Evolutionary conservation across 2,329 filamentous ascomycete species (phyloP), one percentile per base, ranked within the genome.

Genomic region (Metarhizium sp.): DNA sequence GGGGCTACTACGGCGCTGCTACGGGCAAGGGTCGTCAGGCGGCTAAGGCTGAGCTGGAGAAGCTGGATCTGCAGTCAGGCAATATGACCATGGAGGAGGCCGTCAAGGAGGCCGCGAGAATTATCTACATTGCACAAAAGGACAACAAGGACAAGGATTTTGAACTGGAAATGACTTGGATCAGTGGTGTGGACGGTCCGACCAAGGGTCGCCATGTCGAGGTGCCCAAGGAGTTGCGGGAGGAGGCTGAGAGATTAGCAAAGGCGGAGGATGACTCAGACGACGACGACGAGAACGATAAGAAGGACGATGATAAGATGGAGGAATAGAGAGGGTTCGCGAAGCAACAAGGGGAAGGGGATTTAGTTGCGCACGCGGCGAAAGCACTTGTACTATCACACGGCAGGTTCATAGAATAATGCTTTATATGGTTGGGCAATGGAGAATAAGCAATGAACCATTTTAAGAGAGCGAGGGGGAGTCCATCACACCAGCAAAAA

Each of bases 111-210:
- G 94, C 94, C 38, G 94, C 94, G 55, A 80, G 91, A 59, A 99
- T 99, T 74, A 97, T 99, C 74, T 95, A 96, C 71, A 84, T 96
- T 58, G 92, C 92, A 51, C 94, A 99, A 70, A 94, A 97, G 72
- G 94, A 99, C 73, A 97, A 92, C 80, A 97, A 97, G 78, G 94
- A 97, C 76, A 99, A 99, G 80, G 94, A 97, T 62, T 99, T 97
- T 67, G 94, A 99, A 83, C 79, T 99, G 58, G 94, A 99, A 78
- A 95, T 99, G 91, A 95, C 90, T 57, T 99, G 94, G 94, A 89
- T 97, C 71, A 96, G 91, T 73, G 83, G 81, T 53, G 73, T 85
- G 50, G 83, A 88, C 61, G 92, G 92, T 5, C 91, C 92, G 40
- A 97, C 92, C 59, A 92, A 95, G 77, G 94, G 94, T 60, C 84